Evolutionary conservation across 306 rosid genomes (phyloP), one percentile per base, ranked within the genome.

Genomic region (Nissolia schottii): DNA sequence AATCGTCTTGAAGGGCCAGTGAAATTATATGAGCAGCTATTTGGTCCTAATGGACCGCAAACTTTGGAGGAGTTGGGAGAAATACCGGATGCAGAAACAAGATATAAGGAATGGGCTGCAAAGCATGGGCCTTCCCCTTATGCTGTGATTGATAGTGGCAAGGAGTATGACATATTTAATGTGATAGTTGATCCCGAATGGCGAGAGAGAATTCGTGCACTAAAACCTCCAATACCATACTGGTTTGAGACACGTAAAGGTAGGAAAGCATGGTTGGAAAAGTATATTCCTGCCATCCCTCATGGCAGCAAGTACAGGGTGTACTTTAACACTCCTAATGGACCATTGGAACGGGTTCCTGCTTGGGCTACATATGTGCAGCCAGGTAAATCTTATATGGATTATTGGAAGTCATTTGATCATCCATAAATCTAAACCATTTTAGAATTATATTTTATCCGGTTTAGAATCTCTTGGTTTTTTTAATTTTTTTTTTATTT

Each of bases 301-400:
- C 98, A 91, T 82, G 97, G 92, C 48, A 87, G 98, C 87, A 94
- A 85, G 86, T 94, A 94, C 77, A 85, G 97, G 77, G 98, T 94
- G 45, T 94, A 89, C 84, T 89, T 94, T 69, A 94, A 94, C 89
- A 91, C 98, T 83, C 86, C 98, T 29, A 83, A 73, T 72, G 97
- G 97, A 70, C 90, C 96, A 14, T 59, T 94, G 87, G 98, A 94
- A 69, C 76, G 98, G 73, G 87, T 94, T 31, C 98, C 98, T 79
- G 96, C 98, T 85, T 94, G 98, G 98, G 98, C 98, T 80, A 85
- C 97, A 49, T 94, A 91, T 83, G 98, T 94, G 76, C 87, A 89
- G 69, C 96, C 98, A 48, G 97, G 98, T 94, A 79, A 81, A 74
- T 77, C 43, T 31, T 38, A 68, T 19, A 22, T 59, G 24, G 35